These are phyloP conservation scores for Psilocybe subaeruginosa DNA, from an alignment of 768 basidiomycete species.

Conservation along the genomic window DNA sequence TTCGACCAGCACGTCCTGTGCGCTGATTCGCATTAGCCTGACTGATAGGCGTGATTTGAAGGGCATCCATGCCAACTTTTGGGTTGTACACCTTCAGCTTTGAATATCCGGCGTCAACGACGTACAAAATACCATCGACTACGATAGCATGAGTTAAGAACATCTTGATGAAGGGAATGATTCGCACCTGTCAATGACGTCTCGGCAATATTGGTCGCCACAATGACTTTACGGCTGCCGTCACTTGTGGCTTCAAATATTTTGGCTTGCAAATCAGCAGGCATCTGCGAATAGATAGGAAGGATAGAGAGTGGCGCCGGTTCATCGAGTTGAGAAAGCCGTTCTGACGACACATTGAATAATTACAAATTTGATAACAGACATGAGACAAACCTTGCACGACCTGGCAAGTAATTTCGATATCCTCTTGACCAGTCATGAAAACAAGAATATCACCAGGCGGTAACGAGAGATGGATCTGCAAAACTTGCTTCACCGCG, in stretches of 20 bases:
- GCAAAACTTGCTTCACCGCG: slow-evolving; percentile 96
- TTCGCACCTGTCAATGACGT: slow-evolving; percentile 87
- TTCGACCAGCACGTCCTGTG: slow-evolving; percentile 95
- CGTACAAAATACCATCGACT: slow-evolving; percentile 98
- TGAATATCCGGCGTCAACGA: slow-evolving; percentile 95
- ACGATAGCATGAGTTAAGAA: slow-evolving; percentile 19
- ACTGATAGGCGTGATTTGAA: slow-evolving; percentile 98
- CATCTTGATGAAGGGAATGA: background rate
- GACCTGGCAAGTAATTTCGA: slow-evolving; percentile 95
- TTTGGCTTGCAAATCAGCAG: slow-evolving; percentile 96
- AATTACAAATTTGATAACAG: slow-evolving; percentile 8
- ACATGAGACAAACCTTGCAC: slow-evolving; percentile 65
- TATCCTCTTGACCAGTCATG: slow-evolving; percentile 99
- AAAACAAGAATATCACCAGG: slow-evolving; percentile 96
- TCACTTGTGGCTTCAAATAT: slow-evolving; percentile 95
- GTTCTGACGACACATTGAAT: slow-evolving; percentile 58
- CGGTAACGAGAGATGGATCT: slow-evolving; percentile 93
- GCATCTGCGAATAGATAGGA: slow-evolving; percentile 99
- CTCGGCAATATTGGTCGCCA: slow-evolving; percentile 98
- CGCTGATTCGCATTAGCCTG: slow-evolving; percentile 98
- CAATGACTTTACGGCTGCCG: slow-evolving; percentile 94
- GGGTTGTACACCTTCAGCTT: slow-evolving; percentile 99
- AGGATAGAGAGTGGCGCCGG: slow-evolving; percentile 87
- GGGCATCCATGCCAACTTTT: slow-evolving; percentile 98
- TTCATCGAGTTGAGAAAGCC: slow-evolving; percentile 89